These are phyloP conservation scores for Mycena crocata DNA, from an alignment of 768 basidiomycete species.

Conservation along the genomic window DNA sequence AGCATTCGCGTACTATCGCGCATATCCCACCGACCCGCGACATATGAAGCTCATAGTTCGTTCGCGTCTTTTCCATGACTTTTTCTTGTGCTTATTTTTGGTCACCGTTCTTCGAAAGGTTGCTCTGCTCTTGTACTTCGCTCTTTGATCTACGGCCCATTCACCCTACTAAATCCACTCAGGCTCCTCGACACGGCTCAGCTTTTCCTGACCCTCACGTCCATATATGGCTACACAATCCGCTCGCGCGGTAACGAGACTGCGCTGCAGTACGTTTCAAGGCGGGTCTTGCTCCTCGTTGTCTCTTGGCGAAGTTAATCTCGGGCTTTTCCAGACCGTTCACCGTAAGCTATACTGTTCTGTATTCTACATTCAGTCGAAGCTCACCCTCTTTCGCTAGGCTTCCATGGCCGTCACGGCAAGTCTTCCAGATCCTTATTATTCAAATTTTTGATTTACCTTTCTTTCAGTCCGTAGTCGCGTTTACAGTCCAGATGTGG, in stretches of 20 bases:
- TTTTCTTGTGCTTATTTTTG: slow-evolving; percentile 10
- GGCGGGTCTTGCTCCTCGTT: neutral
- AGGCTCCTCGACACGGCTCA: slow-evolving; percentile 35
- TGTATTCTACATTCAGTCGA: neutral
- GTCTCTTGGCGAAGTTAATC: neutral
- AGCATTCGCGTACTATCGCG: slow-evolving; percentile 47
- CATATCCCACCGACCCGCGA: slow-evolving; percentile 43
- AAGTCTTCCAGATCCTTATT: neutral
- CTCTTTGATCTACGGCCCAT: neutral
- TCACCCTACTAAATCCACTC: slow-evolving; percentile 4
- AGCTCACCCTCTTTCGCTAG: slow-evolving; percentile 31
- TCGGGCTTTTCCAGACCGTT: slow-evolving; percentile 22
- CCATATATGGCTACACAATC: slow-evolving; percentile 30
- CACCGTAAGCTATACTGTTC: slow-evolving; percentile 4
- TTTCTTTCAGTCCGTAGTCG: slow-evolving; percentile 42
- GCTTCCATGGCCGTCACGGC: slow-evolving; percentile 51
- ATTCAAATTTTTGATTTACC: neutral
- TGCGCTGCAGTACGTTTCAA: slow-evolving; percentile 29
- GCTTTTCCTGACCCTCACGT: slow-evolving; percentile 21
- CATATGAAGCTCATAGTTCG: slow-evolving; percentile 47
- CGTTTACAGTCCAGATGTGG: slow-evolving; percentile 50
- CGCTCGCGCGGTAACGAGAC: slow-evolving; percentile 21
- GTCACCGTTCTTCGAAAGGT: slow-evolving; percentile 24
- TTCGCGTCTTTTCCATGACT: neutral
- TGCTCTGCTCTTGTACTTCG: slow-evolving; percentile 30